Evolutionary conservation across 495 filamentous ascomycete species (phyloP).

Genomic region (Pyrenula aspistea): DNA sequence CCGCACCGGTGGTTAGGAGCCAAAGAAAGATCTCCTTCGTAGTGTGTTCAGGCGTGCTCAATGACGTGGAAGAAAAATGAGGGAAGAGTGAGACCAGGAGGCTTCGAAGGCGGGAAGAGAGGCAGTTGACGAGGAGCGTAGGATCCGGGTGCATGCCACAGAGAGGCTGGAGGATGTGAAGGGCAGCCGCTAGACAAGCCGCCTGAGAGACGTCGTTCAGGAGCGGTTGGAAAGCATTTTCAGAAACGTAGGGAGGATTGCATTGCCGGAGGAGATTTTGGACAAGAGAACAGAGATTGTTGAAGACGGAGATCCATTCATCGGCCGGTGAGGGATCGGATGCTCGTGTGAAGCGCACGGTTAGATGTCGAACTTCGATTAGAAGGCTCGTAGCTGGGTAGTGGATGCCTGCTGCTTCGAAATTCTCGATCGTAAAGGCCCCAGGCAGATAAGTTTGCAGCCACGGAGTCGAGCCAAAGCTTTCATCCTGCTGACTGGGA

Average conservation of each 20-base stretch:
- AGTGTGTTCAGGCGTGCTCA: not conserved
- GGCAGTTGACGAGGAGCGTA: not conserved
- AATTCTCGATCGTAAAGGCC: not conserved
- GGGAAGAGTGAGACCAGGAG: not conserved
- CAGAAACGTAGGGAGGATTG: not conserved
- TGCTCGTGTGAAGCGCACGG: not conserved
- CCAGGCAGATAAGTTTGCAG: not conserved
- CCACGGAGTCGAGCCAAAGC: not conserved
- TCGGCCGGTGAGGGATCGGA: not conserved
- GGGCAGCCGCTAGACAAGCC: not conserved
- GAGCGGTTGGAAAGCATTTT: not conserved
- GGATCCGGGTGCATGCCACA: not conserved
- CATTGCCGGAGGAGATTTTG: not conserved
- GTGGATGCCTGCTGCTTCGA: not conserved
- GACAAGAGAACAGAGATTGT: not conserved
- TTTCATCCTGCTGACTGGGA: not conserved
- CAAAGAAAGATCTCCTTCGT: not conserved
- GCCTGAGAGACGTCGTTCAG: not conserved
- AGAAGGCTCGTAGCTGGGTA: not conserved
- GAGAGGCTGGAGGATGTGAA: not conserved
- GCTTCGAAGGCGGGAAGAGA: not conserved
- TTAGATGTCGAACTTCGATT: not conserved
- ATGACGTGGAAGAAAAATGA: not conserved
- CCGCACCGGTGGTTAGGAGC: not conserved
- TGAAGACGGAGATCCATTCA: not conserved